A percentile compares a stretch with the other conserved stretches of the same genome.
These are phyloP conservation scores for Hypoxylon sp. DNA, from an alignment of 2,329 filamentous ascomycete species.

Conservation along the genomic window DNA sequence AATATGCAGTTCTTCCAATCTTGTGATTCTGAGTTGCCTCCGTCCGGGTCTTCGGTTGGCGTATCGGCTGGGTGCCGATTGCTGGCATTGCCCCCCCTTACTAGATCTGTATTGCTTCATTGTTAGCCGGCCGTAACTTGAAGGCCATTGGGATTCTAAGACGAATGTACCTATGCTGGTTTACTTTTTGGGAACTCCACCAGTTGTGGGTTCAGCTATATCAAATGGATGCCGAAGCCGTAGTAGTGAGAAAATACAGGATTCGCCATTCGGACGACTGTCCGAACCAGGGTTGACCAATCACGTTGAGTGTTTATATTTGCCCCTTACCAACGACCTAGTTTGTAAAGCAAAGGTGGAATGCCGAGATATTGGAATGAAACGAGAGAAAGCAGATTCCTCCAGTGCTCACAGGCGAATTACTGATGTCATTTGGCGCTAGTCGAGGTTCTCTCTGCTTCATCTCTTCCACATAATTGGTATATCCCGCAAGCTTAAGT, in stretches of 20 bases:
- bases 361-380: background rate
- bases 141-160: background rate
- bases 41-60: background rate
- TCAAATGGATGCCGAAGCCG: slow-evolving; percentile 12
- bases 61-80: slow-evolving; percentile 2
- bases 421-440: slow-evolving; percentile 28
- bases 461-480: slow-evolving; percentile 9
- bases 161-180: slow-evolving; percentile 6
- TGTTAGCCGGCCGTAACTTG: background rate
- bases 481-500: slow-evolving; percentile 1
- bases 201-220: slow-evolving; percentile 16
- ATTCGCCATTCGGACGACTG: slow-evolving; percentile 2
- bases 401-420: slow-evolving; percentile 11
- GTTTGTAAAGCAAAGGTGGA: slow-evolving; percentile 1
- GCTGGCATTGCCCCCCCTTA: background rate
- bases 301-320: slow-evolving; percentile 1
- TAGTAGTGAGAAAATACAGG: slow-evolving; percentile 3
- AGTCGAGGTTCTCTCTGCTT: slow-evolving; percentile 14
- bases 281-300: slow-evolving; percentile 18
- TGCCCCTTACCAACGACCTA: slow-evolving; percentile 11
- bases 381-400: background rate
- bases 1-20: slow-evolving; percentile 10
- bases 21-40: background rate
- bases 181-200: slow-evolving; percentile 11
- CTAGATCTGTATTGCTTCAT: slow-evolving; percentile 3